Conservation (phyloP, 495 filamentous ascomycete species). For the Tuber brumale region DNA sequence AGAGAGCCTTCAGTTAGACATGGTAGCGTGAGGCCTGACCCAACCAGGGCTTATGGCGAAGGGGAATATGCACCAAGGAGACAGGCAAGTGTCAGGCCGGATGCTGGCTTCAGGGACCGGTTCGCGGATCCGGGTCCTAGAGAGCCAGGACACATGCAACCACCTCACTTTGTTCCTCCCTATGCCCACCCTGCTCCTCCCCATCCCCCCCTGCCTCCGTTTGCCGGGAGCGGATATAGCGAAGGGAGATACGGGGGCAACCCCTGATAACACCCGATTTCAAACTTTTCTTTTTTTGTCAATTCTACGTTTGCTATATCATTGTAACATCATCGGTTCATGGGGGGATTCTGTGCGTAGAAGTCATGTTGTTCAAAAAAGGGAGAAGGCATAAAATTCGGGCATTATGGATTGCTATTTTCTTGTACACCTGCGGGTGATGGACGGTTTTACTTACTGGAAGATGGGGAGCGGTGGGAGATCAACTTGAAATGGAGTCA, state of each 20-base stretch:
- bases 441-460: background rate
- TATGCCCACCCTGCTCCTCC: conserved; percentile 10
- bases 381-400: background rate
- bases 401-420: background rate
- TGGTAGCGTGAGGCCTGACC: conserved; percentile 44
- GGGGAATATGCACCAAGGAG: conserved; percentile 20
- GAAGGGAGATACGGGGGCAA: conserved; percentile 28
- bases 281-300: conserved; percentile 10
- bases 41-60: conserved; percentile 23
- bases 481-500: background rate
- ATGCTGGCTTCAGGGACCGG: conserved; percentile 29
- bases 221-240: conserved; percentile 21
- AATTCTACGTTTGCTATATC: background rate
- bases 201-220: background rate
- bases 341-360: background rate
- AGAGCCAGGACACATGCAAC: conserved; percentile 30
- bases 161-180: conserved; percentile 9
- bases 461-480: background rate
- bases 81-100: conserved; percentile 17
- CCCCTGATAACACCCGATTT: conserved; percentile 17
- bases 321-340: background rate
- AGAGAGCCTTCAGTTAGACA: conserved; percentile 32
- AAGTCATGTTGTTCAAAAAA: background rate
- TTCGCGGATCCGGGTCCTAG: conserved; percentile 28
- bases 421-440: background rate